Evolutionary conservation across 78 protist species (phyloP), one percentile per base, ranked within the genome.

Genomic region (Chrysochromulina tobinii): DNA sequence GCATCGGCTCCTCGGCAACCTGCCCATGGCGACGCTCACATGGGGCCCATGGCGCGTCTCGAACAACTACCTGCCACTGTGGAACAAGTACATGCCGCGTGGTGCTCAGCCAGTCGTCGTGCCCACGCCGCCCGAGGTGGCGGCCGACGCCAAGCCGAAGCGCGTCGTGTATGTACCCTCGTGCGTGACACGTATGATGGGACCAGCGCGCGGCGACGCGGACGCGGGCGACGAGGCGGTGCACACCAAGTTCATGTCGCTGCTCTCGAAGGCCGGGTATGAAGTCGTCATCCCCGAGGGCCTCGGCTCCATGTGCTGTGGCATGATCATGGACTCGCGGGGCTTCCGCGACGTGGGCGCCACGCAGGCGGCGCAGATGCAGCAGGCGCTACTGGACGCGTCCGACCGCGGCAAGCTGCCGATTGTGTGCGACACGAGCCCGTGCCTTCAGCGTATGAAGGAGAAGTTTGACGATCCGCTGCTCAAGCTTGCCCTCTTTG

Each of bases 111-210:
- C 55, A 27, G 38, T 89, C 55, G 14, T 7, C 27, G 11, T 48
- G 61, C 81, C 69, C 9, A 38, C 38, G 38, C 8, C 81, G 27
- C 2, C 81, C n/a, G 23, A 61, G 66, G n/a, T 20, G 50, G 88
- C 51, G 51, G 14, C 87, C 50, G 72, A 5, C 50, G 57, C 84
- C 53, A 54, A 83, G 81, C 75, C 68, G 53, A 75, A 90, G 92
- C 50, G 8, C 27, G 94, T 92, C n/a, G 90, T 92, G 6, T 92
- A 88, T 88, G 53, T 87, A 20, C 86, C 89, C 50, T 73, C 92
- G 48, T 92, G 94, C 72, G 94, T 88, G 57, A 21, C 84, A 27
- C 85, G 94, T 67, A 12, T 73, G 38, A 87, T 92, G 91, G 93
- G 93, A 8, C 87, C 90, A 1, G 61, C 90, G 48, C 61, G 90